Evolutionary conservation across 768 basidiomycete genomes (phyloP).

Genomic region (Phlebiopsis gigantea): DNA sequence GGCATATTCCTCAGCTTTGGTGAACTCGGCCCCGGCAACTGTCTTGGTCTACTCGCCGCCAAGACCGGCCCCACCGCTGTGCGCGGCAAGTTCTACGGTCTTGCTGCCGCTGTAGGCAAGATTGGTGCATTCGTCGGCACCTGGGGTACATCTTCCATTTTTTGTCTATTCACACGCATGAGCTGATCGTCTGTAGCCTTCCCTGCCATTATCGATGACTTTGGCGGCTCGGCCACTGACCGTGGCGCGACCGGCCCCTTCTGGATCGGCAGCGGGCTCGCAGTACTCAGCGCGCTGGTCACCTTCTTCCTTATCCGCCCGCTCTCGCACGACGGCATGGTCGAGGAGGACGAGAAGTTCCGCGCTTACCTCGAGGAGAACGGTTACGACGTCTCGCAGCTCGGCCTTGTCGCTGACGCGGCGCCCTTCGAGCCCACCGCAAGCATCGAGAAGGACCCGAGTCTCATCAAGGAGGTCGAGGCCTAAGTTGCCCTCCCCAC

Average conservation of each 20-base stretch:
- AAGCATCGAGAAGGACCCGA: constrained; percentile 3
- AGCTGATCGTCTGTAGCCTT: constrained; percentile 39
- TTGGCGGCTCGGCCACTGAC: constrained; percentile 46
- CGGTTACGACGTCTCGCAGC: constrained; percentile 72
- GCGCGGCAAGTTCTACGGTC: constrained; percentile 81
- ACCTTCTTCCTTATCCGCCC: constrained; percentile 72
- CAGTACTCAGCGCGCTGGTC: constrained; percentile 70
- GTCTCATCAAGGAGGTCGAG: constrained; percentile 1
- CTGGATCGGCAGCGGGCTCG: constrained; percentile 83
- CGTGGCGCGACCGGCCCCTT: constrained; percentile 81
- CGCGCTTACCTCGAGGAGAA: constrained; percentile 73
- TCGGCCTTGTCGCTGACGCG: constrained; percentile 46
- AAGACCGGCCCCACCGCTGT: constrained; percentile 84
- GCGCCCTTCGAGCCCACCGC: neutral
- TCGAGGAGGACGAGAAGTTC: constrained; percentile 75
- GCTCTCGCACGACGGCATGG: constrained; percentile 74
- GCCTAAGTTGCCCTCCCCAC: neutral
- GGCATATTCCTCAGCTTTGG: constrained; percentile 90
- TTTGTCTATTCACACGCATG: neutral
- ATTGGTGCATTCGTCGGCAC: constrained; percentile 80
- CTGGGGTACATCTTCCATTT: constrained; percentile 48
- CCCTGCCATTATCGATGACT: constrained; percentile 62
- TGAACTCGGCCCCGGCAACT: constrained; percentile 87
- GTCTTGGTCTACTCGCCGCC: constrained; percentile 76
- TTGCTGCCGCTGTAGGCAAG: constrained; percentile 84